Percentiles rank a stretch among this genome's conserved stretches.
Conservation (phyloP, 2,329 filamentous ascomycete genomes). For the Pseudogymnoascus sp. region DNA sequence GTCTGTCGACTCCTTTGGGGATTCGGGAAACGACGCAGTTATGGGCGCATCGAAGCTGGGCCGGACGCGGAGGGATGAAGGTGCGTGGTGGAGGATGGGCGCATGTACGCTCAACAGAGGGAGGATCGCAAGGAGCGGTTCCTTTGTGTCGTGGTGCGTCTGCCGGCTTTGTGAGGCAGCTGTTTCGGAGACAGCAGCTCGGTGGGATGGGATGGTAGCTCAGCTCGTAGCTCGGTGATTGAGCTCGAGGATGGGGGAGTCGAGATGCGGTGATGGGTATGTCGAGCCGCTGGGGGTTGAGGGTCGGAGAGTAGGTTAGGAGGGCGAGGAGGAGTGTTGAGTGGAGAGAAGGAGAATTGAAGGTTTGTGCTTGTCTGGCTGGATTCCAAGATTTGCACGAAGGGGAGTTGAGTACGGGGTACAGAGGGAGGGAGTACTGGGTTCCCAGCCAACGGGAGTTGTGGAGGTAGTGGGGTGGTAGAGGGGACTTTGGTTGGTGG, state of each 20-base stretch:
- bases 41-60: neutral
- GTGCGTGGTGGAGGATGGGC: neutral
- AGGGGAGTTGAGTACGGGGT: neutral
- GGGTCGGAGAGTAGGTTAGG: neutral
- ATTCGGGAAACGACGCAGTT: neutral
- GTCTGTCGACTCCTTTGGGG: neutral
- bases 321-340: neutral
- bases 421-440: neutral
- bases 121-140: neutral
- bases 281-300: neutral
- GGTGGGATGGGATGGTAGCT: neutral
- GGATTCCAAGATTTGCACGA: conserved; percentile 3
- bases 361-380: neutral
- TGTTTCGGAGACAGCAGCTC: conserved; percentile 3
- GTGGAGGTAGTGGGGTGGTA: neutral
- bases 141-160: neutral
- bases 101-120: neutral
- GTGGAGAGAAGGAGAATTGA: neutral
- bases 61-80: neutral
- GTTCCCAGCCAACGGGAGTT: neutral
- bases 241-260: neutral
- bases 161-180: neutral
- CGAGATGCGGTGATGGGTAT: neutral
- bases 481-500: neutral
- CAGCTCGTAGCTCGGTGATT: neutral